Evolutionary conservation across 2,329 filamentous ascomycete genomes (phyloP).

Genomic region (Claviceps sorghi): DNA sequence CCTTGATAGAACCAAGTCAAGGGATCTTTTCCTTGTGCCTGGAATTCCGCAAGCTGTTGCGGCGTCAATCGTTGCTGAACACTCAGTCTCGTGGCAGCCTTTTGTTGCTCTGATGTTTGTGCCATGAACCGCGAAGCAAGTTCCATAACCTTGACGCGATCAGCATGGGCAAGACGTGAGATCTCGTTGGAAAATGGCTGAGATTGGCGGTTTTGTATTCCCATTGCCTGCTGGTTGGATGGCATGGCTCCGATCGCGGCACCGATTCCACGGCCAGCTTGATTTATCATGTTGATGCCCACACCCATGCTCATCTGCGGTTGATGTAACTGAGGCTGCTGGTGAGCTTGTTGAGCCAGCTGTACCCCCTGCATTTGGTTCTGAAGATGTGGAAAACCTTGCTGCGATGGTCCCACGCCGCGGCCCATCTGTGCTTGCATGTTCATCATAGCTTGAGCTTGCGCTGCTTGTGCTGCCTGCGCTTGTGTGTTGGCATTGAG

Average conservation of each 20-base stretch:
- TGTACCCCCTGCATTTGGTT: constrained; percentile 43
- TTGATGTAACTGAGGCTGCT: constrained; percentile 14
- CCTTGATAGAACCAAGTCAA: constrained; percentile 34
- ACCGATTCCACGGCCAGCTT: constrained; percentile 19
- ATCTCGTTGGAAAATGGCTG: constrained; percentile 19
- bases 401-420: constrained; percentile 34
- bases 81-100: constrained; percentile 18
- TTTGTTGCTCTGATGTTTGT: constrained; percentile 29
- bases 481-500: constrained; percentile 11
- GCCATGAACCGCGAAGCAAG: constrained; percentile 27
- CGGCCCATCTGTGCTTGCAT: constrained; percentile 39
- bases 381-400: constrained; percentile 42
- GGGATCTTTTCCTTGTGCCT: constrained; percentile 33
- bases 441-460: constrained; percentile 35
- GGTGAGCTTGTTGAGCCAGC: constrained; percentile 26
- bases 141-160: constrained; percentile 30
- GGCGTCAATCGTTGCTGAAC: constrained; percentile 25
- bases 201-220: constrained; percentile 22
- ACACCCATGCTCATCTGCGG: constrained; percentile 23
- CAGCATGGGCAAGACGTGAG: constrained; percentile 25
- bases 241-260: constrained; percentile 18
- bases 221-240: constrained; percentile 25
- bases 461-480: constrained; percentile 20
- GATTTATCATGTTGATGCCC: constrained; percentile 25
- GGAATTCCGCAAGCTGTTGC: constrained; percentile 29